phyloP scores from a whole-genome alignment of 306 rosid species.

The Rubus idaeus region DNA sequence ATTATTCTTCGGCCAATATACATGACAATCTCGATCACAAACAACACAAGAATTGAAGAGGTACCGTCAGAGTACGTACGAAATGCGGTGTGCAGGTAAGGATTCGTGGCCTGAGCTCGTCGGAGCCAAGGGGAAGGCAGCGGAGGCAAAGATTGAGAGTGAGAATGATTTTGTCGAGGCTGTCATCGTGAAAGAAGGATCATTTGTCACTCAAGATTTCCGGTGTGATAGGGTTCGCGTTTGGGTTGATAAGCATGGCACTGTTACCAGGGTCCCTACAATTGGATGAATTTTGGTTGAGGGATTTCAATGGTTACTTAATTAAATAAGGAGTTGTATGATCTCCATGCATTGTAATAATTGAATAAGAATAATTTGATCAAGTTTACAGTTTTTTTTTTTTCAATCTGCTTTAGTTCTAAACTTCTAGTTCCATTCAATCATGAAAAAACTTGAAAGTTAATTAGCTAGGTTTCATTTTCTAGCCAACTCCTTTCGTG shows the following conservation, averaged over 20 bases:
- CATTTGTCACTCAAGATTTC: constrained; percentile 6
- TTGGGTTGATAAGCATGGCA: constrained; percentile 33
- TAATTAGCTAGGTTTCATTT: too few relatives aligned
- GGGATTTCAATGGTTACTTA: background rate
- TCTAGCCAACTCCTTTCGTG: too few relatives aligned
- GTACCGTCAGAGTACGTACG: too few relatives aligned
- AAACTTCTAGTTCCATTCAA: background rate
- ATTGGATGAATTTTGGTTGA: constrained; percentile 19
- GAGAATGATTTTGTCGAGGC: constrained; percentile 46
- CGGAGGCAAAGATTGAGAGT: constrained; percentile 40
- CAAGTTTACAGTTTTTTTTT: background rate
- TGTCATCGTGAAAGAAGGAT: constrained; percentile 24
- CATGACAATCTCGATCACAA: too few relatives aligned
- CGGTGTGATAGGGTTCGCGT: constrained; percentile 52
- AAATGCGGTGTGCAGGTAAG: constrained; percentile 30
- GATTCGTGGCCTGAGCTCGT: constrained; percentile 57
- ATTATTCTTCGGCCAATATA: too few relatives aligned
- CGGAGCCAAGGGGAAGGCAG: constrained; percentile 37
- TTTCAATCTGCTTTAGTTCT: background rate
- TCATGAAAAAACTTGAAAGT: too few relatives aligned
- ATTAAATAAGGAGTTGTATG: background rate
- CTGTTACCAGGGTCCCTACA: constrained; percentile 19
- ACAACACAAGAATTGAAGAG: too few relatives aligned
- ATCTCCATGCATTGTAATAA: background rate
- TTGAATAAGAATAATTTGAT: background rate